Conservation (phyloP, 148 eudicot species). For the Camellia lanceoleosa region DNA sequence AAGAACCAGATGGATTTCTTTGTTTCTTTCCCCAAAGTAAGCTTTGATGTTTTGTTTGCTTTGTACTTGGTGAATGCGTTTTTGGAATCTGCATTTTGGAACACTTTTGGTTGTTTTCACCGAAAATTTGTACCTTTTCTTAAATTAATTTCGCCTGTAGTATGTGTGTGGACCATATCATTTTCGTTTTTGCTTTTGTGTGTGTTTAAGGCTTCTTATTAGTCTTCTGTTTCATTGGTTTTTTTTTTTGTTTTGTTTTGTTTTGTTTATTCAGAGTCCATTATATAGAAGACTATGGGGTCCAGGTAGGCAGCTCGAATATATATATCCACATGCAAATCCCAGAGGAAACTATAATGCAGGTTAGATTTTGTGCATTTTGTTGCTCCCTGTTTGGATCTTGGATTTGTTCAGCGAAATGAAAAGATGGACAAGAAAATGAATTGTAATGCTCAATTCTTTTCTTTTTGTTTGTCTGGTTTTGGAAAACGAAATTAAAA, state of each 20-base stretch:
- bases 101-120: neutral
- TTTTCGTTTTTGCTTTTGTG: neutral
- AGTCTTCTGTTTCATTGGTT: neutral
- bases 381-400: neutral
- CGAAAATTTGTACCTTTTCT: neutral
- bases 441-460: too few relatives aligned
- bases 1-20: neutral
- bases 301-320: conserved; percentile 46
- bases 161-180: too few relatives aligned
- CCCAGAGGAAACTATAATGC: conserved; percentile 39
- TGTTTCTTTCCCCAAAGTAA: neutral
- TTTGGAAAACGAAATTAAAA: too few relatives aligned
- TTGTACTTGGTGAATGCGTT: conserved; percentile 5
- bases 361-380: conserved; percentile 31
- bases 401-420: too few relatives aligned
- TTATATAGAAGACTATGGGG: conserved; percentile 55
- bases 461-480: too few relatives aligned
- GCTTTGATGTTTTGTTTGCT: neutral
- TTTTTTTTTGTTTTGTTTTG: neutral
- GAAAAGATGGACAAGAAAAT: too few relatives aligned
- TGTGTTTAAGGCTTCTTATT: conserved; percentile 1
- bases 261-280: conserved; percentile 27
- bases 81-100: conserved; percentile 7
- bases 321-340: conserved; percentile 46
- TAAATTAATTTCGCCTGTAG: too few relatives aligned